Evolutionary conservation across 805 yeast genomes (phyloP), one percentile per base, ranked within the genome.

Genomic region (Candida manassasensis): DNA sequence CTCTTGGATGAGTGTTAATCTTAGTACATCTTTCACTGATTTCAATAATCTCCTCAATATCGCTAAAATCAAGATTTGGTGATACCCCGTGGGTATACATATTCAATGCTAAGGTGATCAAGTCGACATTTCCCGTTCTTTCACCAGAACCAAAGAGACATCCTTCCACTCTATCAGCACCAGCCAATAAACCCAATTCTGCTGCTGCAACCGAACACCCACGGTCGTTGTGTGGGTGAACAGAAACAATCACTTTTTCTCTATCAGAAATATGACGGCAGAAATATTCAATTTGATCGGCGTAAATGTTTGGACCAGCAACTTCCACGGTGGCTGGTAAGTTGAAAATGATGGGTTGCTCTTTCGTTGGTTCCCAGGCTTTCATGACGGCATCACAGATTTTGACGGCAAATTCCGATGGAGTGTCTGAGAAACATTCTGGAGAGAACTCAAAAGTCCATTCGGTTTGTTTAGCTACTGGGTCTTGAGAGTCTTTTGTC

Each of bases 171-270:
- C 90, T 73, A 61, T 82, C 89, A 41, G 84, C 90, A 52, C 90
- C 90, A n/a, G 88, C 90, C 50, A 82, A 62, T 21, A 79, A 48
- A 49, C 87, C 89, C 41, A 82, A 66, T 57, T 82, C 90, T 30
- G 86, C 70, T 17, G 90, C 90, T 29, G 90, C 90, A 37, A 82
- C 88, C 53, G 86, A 88, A 55, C 86, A 81, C 14, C 90, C 90
- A 60, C 90, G 73, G 55, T 82, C 90, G 50, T 82, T 82, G 60
- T 82, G 90, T 42, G 84, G 75, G 52, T 82, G 90, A 11, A 81
- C 71, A 15, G 88, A 81, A 39, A 82, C 75, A 42, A 79, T 64
- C 27, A 81, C 75, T 49, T 79, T 81, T 52, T 81, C 87, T 57
- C 89, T 73, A 52, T 82, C 85, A 34, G 77, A 55, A 36, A 82